Evolutionary conservation across 495 filamentous ascomycete species (phyloP).

Genomic region (Niebla homalea): DNA sequence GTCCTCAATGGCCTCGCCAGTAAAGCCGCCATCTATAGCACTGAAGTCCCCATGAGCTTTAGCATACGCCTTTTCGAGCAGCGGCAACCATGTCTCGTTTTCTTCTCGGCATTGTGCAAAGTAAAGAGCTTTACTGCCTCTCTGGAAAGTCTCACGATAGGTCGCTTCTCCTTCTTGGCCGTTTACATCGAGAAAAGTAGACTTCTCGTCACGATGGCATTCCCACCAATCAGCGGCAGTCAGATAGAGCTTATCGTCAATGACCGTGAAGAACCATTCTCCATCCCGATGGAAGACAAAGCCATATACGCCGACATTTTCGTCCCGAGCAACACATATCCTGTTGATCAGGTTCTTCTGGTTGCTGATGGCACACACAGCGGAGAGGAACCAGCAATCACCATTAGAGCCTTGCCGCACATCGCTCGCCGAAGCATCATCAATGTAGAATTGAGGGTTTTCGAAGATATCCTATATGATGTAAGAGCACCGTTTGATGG

Average conservation of each 20-base stretch:
- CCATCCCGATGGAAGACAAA: conserved; percentile 91
- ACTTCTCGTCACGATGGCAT: conserved; percentile 44
- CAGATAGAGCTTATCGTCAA: conserved; percentile 77
- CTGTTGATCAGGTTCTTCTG: conserved; percentile 65
- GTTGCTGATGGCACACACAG: conserved; percentile 70
- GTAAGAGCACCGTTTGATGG: not conserved
- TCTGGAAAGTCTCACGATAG: conserved; percentile 62
- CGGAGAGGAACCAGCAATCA: conserved; percentile 88
- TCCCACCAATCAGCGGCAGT: conserved; percentile 76
- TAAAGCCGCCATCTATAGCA: conserved; percentile 73
- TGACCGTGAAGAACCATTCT: conserved; percentile 82
- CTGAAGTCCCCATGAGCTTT: conserved; percentile 86
- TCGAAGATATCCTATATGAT: conserved; percentile 64
- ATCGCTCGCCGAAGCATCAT: conserved; percentile 71
- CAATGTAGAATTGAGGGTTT: conserved; percentile 69
- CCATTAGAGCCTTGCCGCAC: conserved; percentile 68
- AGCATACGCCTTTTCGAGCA: conserved; percentile 92
- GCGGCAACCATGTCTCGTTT: conserved; percentile 89
- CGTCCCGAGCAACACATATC: conserved; percentile 70
- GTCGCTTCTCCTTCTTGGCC: conserved; percentile 57
- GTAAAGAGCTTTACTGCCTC: conserved; percentile 62
- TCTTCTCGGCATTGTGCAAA: conserved; percentile 76
- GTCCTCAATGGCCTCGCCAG: conserved; percentile 85
- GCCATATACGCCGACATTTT: conserved; percentile 78
- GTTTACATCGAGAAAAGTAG: conserved; percentile 52